Evolutionary conservation across 2,329 filamentous ascomycete genomes (phyloP), one percentile per base, ranked within the genome.

Genomic region (Colletotrichum sojae): DNA sequence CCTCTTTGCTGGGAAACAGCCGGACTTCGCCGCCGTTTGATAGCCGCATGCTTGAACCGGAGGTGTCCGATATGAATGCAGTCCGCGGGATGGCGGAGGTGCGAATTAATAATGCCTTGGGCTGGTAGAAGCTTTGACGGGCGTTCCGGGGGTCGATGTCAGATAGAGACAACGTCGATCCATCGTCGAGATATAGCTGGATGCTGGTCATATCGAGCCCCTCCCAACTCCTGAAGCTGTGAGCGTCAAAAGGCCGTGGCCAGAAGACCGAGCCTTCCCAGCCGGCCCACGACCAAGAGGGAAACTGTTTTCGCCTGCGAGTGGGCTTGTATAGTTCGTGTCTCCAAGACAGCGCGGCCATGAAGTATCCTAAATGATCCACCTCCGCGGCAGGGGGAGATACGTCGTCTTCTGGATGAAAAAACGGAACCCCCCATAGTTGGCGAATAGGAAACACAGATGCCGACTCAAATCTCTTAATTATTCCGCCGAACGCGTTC

Each of bases 281-380:
- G 18, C 59, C 59, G 16, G 25, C 46, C 59, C 59, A 62, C 6
- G 59, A 62, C 59, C 59, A 62, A 1, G 59, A 62, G n/a, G 59
- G 59, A n/a, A 62, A 62, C 15, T 54, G 51, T 12, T 54, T 53
- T 8, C 59, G 59, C 20, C 59, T 43, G n/a, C 59, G 31, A 25
- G 51, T 62, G 22, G 59, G 49, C 25, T 62, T 62, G 49, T 54
- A 54, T 36, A 62, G 39, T 22, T 62, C 59, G 51, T 62, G 59
- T 20, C 13, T 62, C 59, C 59, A 62, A 22, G 59, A 53, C 3
- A 62, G 59, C 6, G 49, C 59, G 6, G 59, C 40, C n/a, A 62
- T 6, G 16, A 54, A 27, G 22, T 45, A 54, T 20, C 22, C 59
- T 20, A 39, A 36, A 20, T 62, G 45, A n/a, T 62, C 51, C 49